Conservation (phyloP, 768 basidiomycete species). For the Hygrophorus pudorinus region DNA sequence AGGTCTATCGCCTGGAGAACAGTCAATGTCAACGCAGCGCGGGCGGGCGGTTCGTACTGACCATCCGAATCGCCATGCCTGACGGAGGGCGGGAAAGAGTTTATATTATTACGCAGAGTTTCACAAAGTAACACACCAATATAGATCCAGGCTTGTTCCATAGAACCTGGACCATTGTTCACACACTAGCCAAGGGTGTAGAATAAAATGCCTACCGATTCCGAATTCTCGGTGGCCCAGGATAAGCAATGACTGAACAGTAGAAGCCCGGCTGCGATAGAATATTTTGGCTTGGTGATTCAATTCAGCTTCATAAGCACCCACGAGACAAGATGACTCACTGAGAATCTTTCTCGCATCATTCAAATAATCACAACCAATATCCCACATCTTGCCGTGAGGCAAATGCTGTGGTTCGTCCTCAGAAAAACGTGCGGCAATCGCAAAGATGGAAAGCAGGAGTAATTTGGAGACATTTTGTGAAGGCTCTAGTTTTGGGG, state of each 20-base stretch:
- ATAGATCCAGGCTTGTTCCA: conserved; percentile 84
- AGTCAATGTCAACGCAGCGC: conserved; percentile 4
- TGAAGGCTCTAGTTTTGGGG: conserved; percentile 40
- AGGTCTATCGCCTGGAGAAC: conserved; percentile 59
- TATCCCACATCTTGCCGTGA: conserved; percentile 59
- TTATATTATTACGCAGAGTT: too few species aligned
- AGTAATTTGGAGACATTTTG: conserved; percentile 61
- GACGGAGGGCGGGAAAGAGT: too few species aligned
- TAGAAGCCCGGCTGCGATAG: conserved; percentile 60
- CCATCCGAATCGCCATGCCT: too few species aligned
- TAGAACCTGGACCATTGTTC: conserved; percentile 30
- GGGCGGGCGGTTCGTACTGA: too few species aligned
- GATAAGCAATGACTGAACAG: conserved; percentile 72
- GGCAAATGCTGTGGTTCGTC: conserved; percentile 34
- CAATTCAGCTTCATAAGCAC: neutral
- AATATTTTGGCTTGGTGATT: conserved; percentile 43
- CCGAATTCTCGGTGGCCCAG: conserved; percentile 82
- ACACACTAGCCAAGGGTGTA: neutral
- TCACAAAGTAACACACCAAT: too few species aligned
- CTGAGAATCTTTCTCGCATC: conserved; percentile 57
- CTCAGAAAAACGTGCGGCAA: conserved; percentile 64
- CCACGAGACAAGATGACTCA: conserved; percentile 18
- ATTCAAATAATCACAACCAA: conserved; percentile 53
- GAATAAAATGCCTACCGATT: conserved; percentile 31
- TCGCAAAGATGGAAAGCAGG: conserved; percentile 72